phyloP scores from a whole-genome alignment of 768 basidiomycete species.

The Leccinum pellstonianum region DNA sequence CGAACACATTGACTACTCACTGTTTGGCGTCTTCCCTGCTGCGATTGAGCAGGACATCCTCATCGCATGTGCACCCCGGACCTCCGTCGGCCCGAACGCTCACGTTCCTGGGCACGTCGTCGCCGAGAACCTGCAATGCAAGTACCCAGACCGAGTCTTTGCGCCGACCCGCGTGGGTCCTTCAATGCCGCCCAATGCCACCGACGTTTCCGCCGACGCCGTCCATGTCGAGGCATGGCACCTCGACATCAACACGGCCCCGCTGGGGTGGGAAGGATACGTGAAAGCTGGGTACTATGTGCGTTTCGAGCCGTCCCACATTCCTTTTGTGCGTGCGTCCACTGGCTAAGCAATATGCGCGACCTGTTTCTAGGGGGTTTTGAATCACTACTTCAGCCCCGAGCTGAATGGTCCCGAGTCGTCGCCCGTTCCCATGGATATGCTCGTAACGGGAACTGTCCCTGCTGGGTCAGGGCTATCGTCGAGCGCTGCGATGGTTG shows the following conservation, averaged over 20 bases:
- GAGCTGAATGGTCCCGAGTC: constrained; percentile 10
- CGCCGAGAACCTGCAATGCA: constrained; percentile 59
- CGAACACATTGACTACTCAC: constrained; percentile 81
- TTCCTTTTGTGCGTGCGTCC: neutral
- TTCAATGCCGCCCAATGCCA: constrained; percentile 26
- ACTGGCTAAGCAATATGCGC: neutral
- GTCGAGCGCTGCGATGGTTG: constrained; percentile 73
- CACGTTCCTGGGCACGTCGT: constrained; percentile 52
- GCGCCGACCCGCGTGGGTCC: constrained; percentile 40
- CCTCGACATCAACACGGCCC: constrained; percentile 62
- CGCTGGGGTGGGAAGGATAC: constrained; percentile 83
- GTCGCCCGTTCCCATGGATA: constrained; percentile 59
- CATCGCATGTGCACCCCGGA: constrained; percentile 64
- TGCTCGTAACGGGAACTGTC: constrained; percentile 37
- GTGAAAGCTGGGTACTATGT: constrained; percentile 86
- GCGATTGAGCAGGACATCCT: constrained; percentile 84
- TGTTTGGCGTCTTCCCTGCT: constrained; percentile 83
- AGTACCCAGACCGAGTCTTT: constrained; percentile 61
- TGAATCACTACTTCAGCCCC: constrained; percentile 56
- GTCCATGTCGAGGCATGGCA: constrained; percentile 59
- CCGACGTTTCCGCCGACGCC: constrained; percentile 31
- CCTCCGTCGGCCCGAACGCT: constrained; percentile 8
- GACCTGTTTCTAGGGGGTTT: constrained; percentile 50
- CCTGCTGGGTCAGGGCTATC: no score
- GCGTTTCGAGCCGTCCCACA: constrained; percentile 23